These are phyloP conservation scores for Oryza rufipogon DNA, from an alignment of 176 grass and related monocot genomes.

Conservation along the genomic window DNA sequence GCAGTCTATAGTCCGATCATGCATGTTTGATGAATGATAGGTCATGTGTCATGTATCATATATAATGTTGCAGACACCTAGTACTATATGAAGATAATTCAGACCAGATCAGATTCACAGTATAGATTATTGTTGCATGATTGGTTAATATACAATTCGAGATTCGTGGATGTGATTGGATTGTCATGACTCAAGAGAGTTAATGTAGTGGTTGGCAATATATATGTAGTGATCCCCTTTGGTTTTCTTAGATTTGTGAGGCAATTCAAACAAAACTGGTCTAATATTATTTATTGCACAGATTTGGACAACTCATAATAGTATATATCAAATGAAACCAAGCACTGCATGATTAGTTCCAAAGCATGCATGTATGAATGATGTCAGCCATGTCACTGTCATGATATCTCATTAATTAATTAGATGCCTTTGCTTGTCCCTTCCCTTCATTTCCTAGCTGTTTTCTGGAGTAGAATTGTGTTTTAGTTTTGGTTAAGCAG, in stretches of 20 bases:
- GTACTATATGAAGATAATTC: not conserved
- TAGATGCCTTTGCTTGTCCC: not conserved
- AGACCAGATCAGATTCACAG: constrained; percentile 14
- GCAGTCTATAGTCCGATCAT: not conserved
- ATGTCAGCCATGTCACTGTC: constrained; percentile 35
- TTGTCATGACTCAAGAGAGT: constrained; percentile 1
- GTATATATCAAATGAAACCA: constrained; percentile 17
- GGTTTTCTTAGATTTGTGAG: constrained; percentile 10
- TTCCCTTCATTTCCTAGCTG: not conserved
- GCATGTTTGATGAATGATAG: constrained; percentile 3
- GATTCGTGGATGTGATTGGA: constrained; percentile 30
- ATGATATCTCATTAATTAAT: constrained; percentile 24
- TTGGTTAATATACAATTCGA: constrained; percentile 36
- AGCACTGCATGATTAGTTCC: constrained; percentile 2
- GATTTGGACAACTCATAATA: constrained; percentile 27
- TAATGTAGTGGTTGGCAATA: constrained; percentile 32
- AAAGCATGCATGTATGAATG: constrained; percentile 19
- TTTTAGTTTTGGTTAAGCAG: constrained; percentile 13
- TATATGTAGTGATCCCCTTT: not conserved
- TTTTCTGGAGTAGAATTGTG: not conserved
- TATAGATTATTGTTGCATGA: constrained; percentile 32
- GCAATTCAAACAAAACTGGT: not conserved
- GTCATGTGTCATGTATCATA: not conserved
- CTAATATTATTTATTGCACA: constrained; percentile 3
- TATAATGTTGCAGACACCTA: constrained; percentile 11